Evolutionary conservation across 2,329 filamentous ascomycete genomes (phyloP).

Genomic region (Xylariomycetidae sp.): DNA sequence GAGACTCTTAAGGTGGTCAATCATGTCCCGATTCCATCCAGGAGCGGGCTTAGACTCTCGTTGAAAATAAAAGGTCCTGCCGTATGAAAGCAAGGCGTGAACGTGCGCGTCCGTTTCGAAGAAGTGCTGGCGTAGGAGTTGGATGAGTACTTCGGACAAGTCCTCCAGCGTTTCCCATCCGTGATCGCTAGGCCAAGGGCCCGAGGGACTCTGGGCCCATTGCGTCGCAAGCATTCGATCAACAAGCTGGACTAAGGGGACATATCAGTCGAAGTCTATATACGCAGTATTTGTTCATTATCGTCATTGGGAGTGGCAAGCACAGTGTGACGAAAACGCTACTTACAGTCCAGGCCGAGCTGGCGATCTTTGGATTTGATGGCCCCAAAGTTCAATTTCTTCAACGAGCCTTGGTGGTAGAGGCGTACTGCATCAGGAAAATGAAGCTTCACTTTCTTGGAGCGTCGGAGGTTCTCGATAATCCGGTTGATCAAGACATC

Average conservation of each 20-base stretch:
- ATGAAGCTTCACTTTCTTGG: conserved; percentile 10
- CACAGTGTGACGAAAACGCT: too few relatives aligned
- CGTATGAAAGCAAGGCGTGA: background rate
- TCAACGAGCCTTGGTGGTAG: too few relatives aligned
- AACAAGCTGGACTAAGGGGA: background rate
- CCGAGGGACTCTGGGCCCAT: conserved; percentile 3
- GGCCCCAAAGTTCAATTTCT: conserved; percentile 7
- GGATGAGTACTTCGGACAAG: conserved; percentile 7
- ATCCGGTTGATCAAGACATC: conserved; percentile 29
- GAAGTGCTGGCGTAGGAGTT: conserved; percentile 8
- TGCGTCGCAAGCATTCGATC: background rate
- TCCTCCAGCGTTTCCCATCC: too few relatives aligned
- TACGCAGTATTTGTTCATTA: too few relatives aligned
- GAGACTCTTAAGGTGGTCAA: conserved; percentile 11
- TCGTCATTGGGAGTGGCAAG: too few relatives aligned
- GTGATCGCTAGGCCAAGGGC: too few relatives aligned
- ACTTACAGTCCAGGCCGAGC: conserved; percentile 23
- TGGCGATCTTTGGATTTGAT: conserved; percentile 16
- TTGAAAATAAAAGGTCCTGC: background rate
- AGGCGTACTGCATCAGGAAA: too few relatives aligned
- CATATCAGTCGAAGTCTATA: background rate
- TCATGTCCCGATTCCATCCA: conserved; percentile 18
- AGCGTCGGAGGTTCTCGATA: conserved; percentile 23
- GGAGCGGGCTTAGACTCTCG: too few relatives aligned
- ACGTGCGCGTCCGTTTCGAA: too few relatives aligned